Conservation (phyloP, 108 stramenopile genomes). For the Pinguiococcus pyrenoidosus region DNA sequence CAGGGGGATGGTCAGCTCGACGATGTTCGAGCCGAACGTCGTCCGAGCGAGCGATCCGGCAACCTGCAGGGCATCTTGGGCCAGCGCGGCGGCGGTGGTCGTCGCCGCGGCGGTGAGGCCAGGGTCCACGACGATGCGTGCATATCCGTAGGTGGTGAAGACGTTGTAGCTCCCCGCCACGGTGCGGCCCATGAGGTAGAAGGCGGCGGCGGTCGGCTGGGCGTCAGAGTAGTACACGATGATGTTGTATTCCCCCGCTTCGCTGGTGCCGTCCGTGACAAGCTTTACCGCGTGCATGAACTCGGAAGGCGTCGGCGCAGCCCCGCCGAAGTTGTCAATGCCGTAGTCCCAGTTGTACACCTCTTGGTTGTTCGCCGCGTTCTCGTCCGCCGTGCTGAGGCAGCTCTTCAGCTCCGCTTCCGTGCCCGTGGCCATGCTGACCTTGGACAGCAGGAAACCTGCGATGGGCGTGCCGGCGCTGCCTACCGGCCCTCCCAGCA, state of each 20-base stretch:
- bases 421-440: no score
- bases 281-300: conserved; percentile 10
- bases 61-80: no score
- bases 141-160: no score
- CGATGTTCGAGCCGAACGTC: no score
- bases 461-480: no score
- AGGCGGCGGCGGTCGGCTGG: background rate
- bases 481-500: no score
- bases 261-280: conserved; percentile 3
- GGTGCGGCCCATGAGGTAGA: background rate
- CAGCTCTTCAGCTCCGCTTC: conserved; percentile 2
- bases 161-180: background rate
- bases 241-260: conserved; percentile 3
- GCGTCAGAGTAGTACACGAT: conserved; percentile 3
- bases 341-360: conserved; percentile 13
- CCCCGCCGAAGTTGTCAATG: background rate
- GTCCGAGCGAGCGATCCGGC: no score
- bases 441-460: no score
- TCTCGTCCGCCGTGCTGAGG: background rate
- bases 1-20: no score
- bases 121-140: no score
- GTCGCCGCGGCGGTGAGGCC: conserved; percentile 7
- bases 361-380: conserved; percentile 1
- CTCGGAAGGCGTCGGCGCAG: no score
- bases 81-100: no score